Conservation (phyloP, 2,329 filamentous ascomycete genomes). For the Arthrobotrys entomopaga region DNA sequence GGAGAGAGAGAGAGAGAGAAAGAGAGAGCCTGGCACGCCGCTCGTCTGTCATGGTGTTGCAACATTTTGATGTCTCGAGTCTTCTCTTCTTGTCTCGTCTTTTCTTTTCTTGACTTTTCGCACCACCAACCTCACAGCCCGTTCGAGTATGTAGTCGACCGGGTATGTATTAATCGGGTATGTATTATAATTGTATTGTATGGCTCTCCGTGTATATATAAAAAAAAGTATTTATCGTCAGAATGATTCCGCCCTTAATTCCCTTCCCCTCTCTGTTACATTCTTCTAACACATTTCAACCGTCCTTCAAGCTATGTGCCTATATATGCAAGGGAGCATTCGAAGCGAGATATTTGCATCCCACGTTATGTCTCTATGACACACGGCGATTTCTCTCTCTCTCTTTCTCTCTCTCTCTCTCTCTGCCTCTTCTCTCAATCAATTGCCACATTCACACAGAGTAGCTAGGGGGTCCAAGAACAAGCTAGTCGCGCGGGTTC, state of each 20-base stretch:
- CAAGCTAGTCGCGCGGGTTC: neutral
- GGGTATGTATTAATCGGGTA: neutral
- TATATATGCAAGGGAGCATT: slow-evolving; percentile 52
- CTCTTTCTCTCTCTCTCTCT: neutral
- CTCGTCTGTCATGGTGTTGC: too few species aligned
- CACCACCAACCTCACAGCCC: slow-evolving; percentile 3
- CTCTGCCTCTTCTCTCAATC: neutral
- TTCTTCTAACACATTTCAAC: slow-evolving; percentile 54
- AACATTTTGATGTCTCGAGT: too few species aligned
- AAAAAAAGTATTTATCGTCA: slow-evolving; percentile 7
- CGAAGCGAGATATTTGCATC: slow-evolving; percentile 54
- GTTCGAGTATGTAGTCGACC: neutral
- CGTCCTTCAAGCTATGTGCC: slow-evolving; percentile 33
- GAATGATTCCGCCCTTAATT: slow-evolving; percentile 28
- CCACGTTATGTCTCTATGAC: slow-evolving; percentile 54
- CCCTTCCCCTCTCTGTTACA: slow-evolving; percentile 35
- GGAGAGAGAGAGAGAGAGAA: too few species aligned
- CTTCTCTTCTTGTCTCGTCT: too few species aligned
- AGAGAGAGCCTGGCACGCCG: too few species aligned
- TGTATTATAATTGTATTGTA: slow-evolving; percentile 25
- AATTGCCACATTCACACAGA: slow-evolving; percentile 26
- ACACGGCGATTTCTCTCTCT: slow-evolving; percentile 37
- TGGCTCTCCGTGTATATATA: slow-evolving; percentile 38
- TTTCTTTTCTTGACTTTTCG: slow-evolving; percentile 5
- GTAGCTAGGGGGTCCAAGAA: slow-evolving; percentile 1